These are phyloP conservation scores for Pezicula carpinea DNA, from an alignment of 2,329 filamentous ascomycete species.

Conservation along the genomic window DNA sequence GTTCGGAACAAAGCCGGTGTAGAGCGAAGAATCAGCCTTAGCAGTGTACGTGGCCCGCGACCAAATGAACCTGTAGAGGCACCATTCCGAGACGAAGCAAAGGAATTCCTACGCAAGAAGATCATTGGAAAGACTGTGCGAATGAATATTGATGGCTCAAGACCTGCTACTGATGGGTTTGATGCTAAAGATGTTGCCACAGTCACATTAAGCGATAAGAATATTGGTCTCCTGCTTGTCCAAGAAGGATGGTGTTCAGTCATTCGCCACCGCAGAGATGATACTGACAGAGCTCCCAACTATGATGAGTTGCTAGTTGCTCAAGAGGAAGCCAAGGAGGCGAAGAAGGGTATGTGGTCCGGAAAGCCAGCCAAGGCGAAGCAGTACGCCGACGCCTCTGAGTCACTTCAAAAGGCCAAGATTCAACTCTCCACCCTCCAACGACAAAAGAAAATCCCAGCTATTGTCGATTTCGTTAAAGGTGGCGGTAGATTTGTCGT, in stretches of 20 bases:
- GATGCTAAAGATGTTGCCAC: slow-evolving; percentile 95
- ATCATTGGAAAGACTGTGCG: slow-evolving; percentile 94
- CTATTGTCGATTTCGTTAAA: slow-evolving; percentile 95
- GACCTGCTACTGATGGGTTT: slow-evolving; percentile 83
- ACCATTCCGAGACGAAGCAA: slow-evolving; percentile 87
- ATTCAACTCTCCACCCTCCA: slow-evolving; percentile 84
- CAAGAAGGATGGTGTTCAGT: slow-evolving; percentile 92
- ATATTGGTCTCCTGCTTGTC: slow-evolving; percentile 79
- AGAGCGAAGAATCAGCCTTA: slow-evolving; percentile 88
- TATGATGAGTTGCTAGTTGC: slow-evolving; percentile 85
- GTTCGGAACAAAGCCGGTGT: slow-evolving; percentile 77
- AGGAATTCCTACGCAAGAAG: slow-evolving; percentile 91
- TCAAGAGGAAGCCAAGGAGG: slow-evolving; percentile 77
- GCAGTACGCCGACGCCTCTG: slow-evolving; percentile 84
- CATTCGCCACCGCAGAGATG: slow-evolving; percentile 90
- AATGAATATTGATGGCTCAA: slow-evolving; percentile 83
- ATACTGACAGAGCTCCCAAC: slow-evolving; percentile 87
- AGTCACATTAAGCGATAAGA: slow-evolving; percentile 77
- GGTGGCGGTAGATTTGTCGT: slow-evolving; percentile 93
- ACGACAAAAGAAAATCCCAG: slow-evolving; percentile 87
- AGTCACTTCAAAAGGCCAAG: slow-evolving; percentile 92
- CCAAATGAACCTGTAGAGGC: slow-evolving; percentile 80
- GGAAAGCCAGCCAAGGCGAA: slow-evolving; percentile 80
- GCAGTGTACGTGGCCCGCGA: slow-evolving; percentile 91
- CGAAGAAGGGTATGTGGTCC: slow-evolving; percentile 93